A percentile compares a stretch with the other conserved stretches of the same genome.
phyloP scores from a whole-genome alignment of 2,329 filamentous ascomycete genomes.

The Zymoseptoria ardabiliae region DNA sequence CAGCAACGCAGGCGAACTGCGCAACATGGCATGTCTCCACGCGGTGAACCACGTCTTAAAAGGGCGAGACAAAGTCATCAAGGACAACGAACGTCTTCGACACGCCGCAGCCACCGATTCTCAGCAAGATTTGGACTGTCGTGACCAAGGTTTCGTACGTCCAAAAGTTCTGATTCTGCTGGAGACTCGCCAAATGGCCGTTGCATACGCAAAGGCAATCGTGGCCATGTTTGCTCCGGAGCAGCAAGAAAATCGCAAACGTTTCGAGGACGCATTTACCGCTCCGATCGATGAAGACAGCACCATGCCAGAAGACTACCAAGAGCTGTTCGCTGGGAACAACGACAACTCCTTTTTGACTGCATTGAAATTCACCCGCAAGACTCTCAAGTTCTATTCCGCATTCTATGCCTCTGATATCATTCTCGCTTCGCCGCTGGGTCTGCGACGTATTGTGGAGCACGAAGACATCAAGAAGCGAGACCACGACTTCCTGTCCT shows the following conservation, averaged over 20 bases:
- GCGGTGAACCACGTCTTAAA: slow-evolving; percentile 89
- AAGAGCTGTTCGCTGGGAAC: slow-evolving; percentile 84
- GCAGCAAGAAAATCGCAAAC: slow-evolving; percentile 89
- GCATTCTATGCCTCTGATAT: slow-evolving; percentile 97
- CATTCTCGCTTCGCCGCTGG: slow-evolving; percentile 82
- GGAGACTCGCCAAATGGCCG: slow-evolving; percentile 80
- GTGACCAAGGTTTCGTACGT: slow-evolving; percentile 91
- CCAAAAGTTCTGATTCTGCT: slow-evolving; percentile 88
- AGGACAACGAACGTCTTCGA: slow-evolving; percentile 76
- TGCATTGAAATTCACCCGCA: slow-evolving; percentile 93
- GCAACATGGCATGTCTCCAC: slow-evolving; percentile 71
- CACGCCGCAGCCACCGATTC: slow-evolving; percentile 51
- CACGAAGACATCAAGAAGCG: slow-evolving; percentile 62
- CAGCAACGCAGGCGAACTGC: slow-evolving; percentile 60
- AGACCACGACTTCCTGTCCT: slow-evolving; percentile 87
- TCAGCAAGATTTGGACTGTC: slow-evolving; percentile 56
- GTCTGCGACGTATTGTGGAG: slow-evolving; percentile 83
- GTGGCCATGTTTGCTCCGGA: slow-evolving; percentile 70
- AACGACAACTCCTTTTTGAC: slow-evolving; percentile 96
- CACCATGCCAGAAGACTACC: slow-evolving; percentile 78
- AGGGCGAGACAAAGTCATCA: slow-evolving; percentile 83
- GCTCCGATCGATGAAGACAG: slow-evolving; percentile 55
- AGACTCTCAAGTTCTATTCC: slow-evolving; percentile 89
- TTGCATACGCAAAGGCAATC: slow-evolving; percentile 69
- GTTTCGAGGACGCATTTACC: slow-evolving; percentile 78